A percentile compares a stretch with the other conserved stretches of the same genome.
Conservation (phyloP, 2,329 filamentous ascomycete genomes). For the Colletotrichum sp. region DNA sequence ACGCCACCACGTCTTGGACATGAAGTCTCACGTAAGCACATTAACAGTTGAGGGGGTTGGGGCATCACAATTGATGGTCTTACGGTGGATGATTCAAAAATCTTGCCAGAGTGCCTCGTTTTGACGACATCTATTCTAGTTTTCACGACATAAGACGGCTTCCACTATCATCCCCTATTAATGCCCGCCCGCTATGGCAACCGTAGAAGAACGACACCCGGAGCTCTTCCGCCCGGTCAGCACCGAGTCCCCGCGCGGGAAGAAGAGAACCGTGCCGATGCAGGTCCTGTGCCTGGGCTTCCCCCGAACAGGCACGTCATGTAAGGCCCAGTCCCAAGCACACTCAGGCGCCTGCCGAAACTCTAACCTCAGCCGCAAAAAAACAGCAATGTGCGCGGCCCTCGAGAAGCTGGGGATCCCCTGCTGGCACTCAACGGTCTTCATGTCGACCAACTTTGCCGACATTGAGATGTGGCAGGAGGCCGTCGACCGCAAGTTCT, state of each 20-base stretch:
- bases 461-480: slow-evolving; percentile 28
- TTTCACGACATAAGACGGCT: background rate
- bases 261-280: slow-evolving; percentile 23
- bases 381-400: slow-evolving; percentile 22
- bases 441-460: slow-evolving; percentile 24
- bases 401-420: slow-evolving; percentile 21
- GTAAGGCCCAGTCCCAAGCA: background rate
- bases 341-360: background rate
- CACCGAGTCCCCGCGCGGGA: slow-evolving; percentile 22
- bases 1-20: background rate
- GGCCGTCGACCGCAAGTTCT: slow-evolving; percentile 25
- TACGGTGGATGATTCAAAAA: too few species aligned
- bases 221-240: slow-evolving; percentile 24
- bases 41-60: background rate
- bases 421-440: slow-evolving; percentile 23
- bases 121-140: background rate
- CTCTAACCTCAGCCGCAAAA: background rate
- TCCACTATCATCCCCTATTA: background rate
- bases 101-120: background rate
- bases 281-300: slow-evolving; percentile 25
- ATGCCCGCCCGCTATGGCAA: slow-evolving; percentile 15
- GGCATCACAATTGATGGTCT: background rate
- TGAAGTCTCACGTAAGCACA: background rate
- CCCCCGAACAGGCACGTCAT: slow-evolving; percentile 25
- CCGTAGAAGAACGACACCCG: slow-evolving; percentile 23